Base-by-base conservation (phyloP, 805 yeast species). In the Komagataella kurtzmanii region DNA sequence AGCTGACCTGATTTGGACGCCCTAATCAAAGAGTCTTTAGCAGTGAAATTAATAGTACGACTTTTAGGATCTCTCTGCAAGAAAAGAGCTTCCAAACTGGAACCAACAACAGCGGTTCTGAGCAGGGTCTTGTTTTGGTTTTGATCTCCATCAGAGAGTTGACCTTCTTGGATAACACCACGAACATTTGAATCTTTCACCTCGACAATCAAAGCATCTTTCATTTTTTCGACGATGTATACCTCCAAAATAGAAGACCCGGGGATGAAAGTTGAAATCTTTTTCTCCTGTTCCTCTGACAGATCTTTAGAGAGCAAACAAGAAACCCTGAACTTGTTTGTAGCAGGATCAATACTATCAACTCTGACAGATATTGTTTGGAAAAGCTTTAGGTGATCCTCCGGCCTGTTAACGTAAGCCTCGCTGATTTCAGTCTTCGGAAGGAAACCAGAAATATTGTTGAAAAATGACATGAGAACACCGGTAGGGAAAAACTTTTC, bases 351-450 rank as follows among this genome's bases (percentile, higher is more conserved):
- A 46, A 83, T 78, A 44, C 72, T 68, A 46, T 83, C 59, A 17
- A 93, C 70, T 58, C 83, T 79, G 7, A 87, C 95, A 7, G 70
- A 66, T 44, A 93, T 83, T 1, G 96, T 83, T 67, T 93, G 98
- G 3, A 96, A 96, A 14, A 85, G 61, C 56, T 80, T 81, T 58
- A 91, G 75, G 65, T 83, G 85, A 57, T 89, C 91, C 57, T 76
- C 79, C 17, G 96, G 89, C 52, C 80, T 78, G 50, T 73, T 75
- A 45, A 90, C 93, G 63, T 77, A 87, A 1, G 96, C 81, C 67
- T 93, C 98, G 51, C 95, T 84, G 59, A 93, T 86, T 69, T 93
- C 98, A 51, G 83, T 72, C 56, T 82, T 80, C 30, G 99, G 98
- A 54, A 93, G 71, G 63, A 80, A 90, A 0, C 89, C 99, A 57